Conservation (phyloP, 306 rosid genomes). For the Begonia loranthoides region DNA sequence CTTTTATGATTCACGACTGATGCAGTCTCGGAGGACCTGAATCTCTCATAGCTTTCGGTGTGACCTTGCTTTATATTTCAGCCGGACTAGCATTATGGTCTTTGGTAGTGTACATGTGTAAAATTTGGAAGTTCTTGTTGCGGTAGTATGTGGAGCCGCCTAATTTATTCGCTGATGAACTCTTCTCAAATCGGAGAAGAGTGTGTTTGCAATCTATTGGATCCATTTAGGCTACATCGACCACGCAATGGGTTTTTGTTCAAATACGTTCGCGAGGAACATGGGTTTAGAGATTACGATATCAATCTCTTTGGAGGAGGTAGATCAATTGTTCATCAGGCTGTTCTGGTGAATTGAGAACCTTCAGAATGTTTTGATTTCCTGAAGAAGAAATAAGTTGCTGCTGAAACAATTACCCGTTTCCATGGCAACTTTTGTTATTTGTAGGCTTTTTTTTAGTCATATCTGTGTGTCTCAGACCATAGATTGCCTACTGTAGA, state of each 20-base stretch:
- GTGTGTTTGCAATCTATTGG: no score
- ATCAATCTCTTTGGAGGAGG: no score
- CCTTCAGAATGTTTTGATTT: conserved; percentile 9
- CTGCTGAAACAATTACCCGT: conserved; percentile 6
- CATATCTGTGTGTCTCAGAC: background rate
- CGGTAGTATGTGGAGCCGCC: conserved; percentile 22
- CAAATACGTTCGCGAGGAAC: no score
- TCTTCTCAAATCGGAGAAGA: no score
- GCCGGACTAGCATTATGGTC: conserved; percentile 98
- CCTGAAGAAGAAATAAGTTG: conserved; percentile 6
- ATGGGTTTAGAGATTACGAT: no score
- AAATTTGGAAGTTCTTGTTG: conserved; percentile 71
- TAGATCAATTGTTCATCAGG: background rate
- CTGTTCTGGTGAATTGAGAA: background rate
- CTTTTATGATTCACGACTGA: no score
- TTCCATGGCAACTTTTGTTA: conserved; percentile 3
- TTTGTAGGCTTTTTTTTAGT: background rate
- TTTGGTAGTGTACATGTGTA: conserved; percentile 64
- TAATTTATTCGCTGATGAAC: no score
- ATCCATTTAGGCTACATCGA: no score
- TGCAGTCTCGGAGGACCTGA: conserved; percentile 68
- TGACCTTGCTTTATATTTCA: conserved; percentile 73
- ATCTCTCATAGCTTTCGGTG: conserved; percentile 54
- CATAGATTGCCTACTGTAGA: conserved; percentile 3
- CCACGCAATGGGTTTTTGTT: no score